Evolutionary conservation across 2,329 filamentous ascomycete species (phyloP), one percentile per base, ranked within the genome.

Genomic region (Tolypocladium nubicola): DNA sequence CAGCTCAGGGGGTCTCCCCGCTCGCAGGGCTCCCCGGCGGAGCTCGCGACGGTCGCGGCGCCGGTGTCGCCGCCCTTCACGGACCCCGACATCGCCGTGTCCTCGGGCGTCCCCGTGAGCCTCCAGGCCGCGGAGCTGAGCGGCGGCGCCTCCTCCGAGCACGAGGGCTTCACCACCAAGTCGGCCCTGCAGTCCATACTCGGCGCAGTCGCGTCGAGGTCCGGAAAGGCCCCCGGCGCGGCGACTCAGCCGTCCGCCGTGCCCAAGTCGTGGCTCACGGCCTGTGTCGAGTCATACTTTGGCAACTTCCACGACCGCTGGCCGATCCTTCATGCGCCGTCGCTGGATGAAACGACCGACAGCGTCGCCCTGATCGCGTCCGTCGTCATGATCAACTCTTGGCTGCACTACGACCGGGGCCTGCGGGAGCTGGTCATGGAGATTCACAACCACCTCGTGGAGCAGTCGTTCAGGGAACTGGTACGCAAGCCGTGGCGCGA

Each of bases 301-400:
- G 63, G 64, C 0, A 59, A 66, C 0, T 74, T 77, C 37, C 75
- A 77, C 57, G 66, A 73, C 35, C 67, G 67, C 1, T 77, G 74
- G 67, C 71, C 76, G 7, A 62, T 76, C 2, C 61, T 78, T 4
- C 74, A 76, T 59, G 66, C 64, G 0, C 73, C 75, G 1, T 62
- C 67, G 0, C 71, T 71, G 54, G 68, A 66, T 41, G 66, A 61
- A 30, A 66, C 71, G 38, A 65, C 58, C 16, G 66, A 66, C 26
- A 63, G 70, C 2, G 55, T 67, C 2, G 23, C 64, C 4, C 21
- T 71, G 3, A 55, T 66, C 0, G 64, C 62, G 0, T 68, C 71
- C 0, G 66, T 74, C 13, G 63, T 67, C 16, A 73, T 76, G 66
- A 70, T 76, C 39, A 72, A 72, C 2, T 68, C 68, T 4, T 76